Base-by-base conservation (phyloP, 2,329 filamentous ascomycete genomes). In the Aciculosporium take region DNA sequence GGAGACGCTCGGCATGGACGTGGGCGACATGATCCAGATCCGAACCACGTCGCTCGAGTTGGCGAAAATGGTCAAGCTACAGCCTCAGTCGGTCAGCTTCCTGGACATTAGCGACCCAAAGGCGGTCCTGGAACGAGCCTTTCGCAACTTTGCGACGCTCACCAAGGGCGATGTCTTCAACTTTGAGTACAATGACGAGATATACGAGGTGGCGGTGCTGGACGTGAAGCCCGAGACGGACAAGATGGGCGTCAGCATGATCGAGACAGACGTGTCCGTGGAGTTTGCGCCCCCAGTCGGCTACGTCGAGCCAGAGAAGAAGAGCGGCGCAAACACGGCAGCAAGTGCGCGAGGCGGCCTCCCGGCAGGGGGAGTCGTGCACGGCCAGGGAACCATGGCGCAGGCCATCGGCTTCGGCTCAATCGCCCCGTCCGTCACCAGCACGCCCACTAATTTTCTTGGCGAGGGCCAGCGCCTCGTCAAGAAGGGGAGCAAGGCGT, bases 101-200 rank as follows among this genome's bases (percentile, higher is more conserved):
- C 81, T 98, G 48, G 89, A 96, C 35, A 96, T 98, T 57, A 89
- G 83, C 53, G 91, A 98, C 54, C 91, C 91, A 18, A 95, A 94
- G 64, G 91, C 91, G 31, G 91, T 98, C 10, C 77, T 98, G 24
- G 91, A 98, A 64, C 91, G 91, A 53, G 89, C 87, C 0, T 95
- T 98, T 64, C 81, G 89, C 33, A 93, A 93, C 62, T 98, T 96
- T 64, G 85, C 88, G 13, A 89, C 89, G 39, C 72, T 96, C 13
- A 94, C 88, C 3, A 85, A 88, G 56, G 88, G 87, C 48, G 91
- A 98, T 56, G 72, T 94, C 33, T 98, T 98, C 69, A 93, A 84
- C 48, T 98, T 98, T 59, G 74, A 81, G 51, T 98, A 98, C 67
- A 98, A 98, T 60, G 88, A 96, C 56, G 83, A 87, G 46, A 72